Percentiles rank a stretch among this genome's conserved stretches.
Evolutionary conservation across 108 stramenopile genomes (phyloP).

Genomic region (Cyclotella choctawhatcheeana): DNA sequence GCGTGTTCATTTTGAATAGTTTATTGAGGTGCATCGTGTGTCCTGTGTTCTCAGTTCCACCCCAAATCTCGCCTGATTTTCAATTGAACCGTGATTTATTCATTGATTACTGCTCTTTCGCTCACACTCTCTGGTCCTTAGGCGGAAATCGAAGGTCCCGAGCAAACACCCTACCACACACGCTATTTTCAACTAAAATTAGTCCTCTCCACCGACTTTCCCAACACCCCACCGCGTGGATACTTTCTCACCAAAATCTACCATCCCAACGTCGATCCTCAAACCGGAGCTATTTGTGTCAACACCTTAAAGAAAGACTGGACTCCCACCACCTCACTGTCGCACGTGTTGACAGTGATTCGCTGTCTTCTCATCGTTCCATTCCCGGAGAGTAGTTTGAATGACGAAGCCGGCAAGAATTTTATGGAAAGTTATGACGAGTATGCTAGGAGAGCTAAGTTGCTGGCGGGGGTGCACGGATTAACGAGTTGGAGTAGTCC

Average conservation of each 20-base stretch:
- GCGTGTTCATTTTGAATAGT: too few species aligned
- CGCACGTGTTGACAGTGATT: conserved; percentile 97
- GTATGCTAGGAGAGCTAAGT: conserved; percentile 89
- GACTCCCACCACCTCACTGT: conserved; percentile 86
- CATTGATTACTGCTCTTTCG: too few species aligned
- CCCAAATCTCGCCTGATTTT: too few species aligned
- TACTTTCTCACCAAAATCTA: conserved; percentile 98
- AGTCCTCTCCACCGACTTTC: conserved; percentile 85
- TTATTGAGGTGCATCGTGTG: too few species aligned
- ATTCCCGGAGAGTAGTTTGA: conserved; percentile 97
- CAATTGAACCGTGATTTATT: too few species aligned
- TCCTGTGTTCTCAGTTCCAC: too few species aligned
- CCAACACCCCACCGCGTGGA: conserved; percentile 93
- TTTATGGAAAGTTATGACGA: conserved; percentile 99
- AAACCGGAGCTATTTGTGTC: conserved; percentile 97
- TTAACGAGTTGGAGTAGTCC: conserved; percentile 38
- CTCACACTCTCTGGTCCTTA: conserved; percentile 21
- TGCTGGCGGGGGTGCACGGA: conserved; percentile 96
- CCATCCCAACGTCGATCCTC: conserved; percentile 97
- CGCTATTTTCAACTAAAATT: conserved; percentile 96
- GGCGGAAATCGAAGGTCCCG: conserved; percentile 95
- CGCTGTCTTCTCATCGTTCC: conserved; percentile 98
- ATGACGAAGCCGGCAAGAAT: conserved; percentile 99
- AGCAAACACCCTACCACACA: conserved; percentile 95
- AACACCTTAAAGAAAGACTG: conserved; percentile 99